These are phyloP conservation scores for Eudorina sp. DNA, from an alignment of 139 green algal genomes.

Conservation along the genomic window DNA sequence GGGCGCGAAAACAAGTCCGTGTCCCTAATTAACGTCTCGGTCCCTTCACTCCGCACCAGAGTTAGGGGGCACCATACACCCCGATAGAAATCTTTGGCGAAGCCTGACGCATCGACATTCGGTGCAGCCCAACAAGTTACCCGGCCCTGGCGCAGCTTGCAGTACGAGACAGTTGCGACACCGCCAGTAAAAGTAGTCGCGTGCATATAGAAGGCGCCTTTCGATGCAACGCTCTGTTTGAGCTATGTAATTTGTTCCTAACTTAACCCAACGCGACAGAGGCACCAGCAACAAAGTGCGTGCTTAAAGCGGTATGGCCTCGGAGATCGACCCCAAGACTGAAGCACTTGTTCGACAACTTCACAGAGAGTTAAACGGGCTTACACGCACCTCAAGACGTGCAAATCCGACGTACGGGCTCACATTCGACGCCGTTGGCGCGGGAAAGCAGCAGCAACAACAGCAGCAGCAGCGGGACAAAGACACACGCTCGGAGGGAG, in stretches of 20 bases:
- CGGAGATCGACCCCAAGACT: conserved; percentile 33
- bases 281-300: too few species aligned
- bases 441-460: not conserved
- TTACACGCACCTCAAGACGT: conserved; percentile 35
- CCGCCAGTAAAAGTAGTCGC: too few species aligned
- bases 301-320: not conserved
- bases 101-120: too few species aligned
- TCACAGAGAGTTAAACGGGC: conserved; percentile 59
- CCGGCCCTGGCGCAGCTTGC: too few species aligned
- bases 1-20: not conserved
- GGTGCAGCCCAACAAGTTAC: too few species aligned
- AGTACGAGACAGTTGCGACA: too few species aligned
- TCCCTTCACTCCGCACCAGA: not conserved
- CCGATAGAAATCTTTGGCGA: too few species aligned
- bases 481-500: conserved; percentile 35
- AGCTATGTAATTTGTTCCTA: too few species aligned
- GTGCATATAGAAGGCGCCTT: too few species aligned
- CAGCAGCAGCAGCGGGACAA: conserved; percentile 19
- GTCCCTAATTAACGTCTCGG: not conserved
- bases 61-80: too few species aligned
- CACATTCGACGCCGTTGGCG: not conserved
- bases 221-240: too few species aligned
- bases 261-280: too few species aligned
- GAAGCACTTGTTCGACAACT: conserved; percentile 44
- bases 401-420: not conserved